These are phyloP conservation scores for Ceratocystis lukuohia DNA, from an alignment of 2,329 filamentous ascomycete genomes.

Conservation along the genomic window DNA sequence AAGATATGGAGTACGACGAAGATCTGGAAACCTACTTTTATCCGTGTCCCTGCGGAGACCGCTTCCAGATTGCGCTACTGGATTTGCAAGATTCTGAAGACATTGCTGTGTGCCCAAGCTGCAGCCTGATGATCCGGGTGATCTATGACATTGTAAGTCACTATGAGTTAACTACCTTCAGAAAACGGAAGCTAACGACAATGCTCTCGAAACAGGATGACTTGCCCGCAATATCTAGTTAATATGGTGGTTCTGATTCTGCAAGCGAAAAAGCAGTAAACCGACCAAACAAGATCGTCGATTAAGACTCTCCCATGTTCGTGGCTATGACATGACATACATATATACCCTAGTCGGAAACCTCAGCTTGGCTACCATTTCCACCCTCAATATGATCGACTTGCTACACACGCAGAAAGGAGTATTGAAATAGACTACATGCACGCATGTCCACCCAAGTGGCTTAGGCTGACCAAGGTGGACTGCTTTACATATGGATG, in stretches of 20 bases:
- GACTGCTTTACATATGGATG: background rate
- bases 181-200: background rate
- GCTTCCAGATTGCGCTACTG: conserved; percentile 77
- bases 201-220: background rate
- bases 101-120: conserved; percentile 94
- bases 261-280: background rate
- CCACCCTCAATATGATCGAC: background rate
- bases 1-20: conserved; percentile 89
- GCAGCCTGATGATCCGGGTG: conserved; percentile 89
- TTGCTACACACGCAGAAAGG: background rate
- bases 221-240: background rate
- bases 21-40: conserved; percentile 82
- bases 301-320: background rate
- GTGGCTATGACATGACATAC: background rate
- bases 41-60: conserved; percentile 92
- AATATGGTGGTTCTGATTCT: background rate
- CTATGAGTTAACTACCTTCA: background rate
- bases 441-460: no score
- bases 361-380: background rate
- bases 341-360: background rate
- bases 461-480: no score
- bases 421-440: no score
- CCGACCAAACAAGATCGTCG: background rate
- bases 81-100: conserved; percentile 83
- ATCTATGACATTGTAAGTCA: conserved; percentile 70